Base-by-base conservation (phyloP, 2,329 filamentous ascomycete species). In the Fusarium zealandicum region DNA sequence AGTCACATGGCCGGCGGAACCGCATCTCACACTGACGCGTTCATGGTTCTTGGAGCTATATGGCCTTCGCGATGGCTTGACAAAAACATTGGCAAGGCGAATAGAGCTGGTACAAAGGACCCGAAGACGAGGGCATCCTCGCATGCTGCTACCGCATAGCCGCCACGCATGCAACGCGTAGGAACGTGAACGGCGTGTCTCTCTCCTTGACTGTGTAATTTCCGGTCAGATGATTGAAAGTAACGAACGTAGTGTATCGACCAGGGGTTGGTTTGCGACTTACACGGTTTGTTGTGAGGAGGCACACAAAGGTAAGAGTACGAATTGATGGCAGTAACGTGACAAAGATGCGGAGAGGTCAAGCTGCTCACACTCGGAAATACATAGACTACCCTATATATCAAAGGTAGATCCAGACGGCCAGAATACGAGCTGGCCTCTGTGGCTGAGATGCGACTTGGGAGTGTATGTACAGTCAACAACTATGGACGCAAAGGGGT, bases 1-100 rank as follows among this genome's bases (percentile, higher is more conserved):
- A 11, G 72, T 75, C 33, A 84, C 76, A 59, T 70, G 65, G 17
- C 82, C 82, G 3, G 79, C 76, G 2, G 79, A 83, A 45, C 78
- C 80, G 50, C 76, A 81, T 31, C 69, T 72, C 9, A 85, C 75
- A 3, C 70, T 66, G 44, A 84, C 69, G 42, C 78, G 75, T 48
- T 81, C 73, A 53, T 67, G 60, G 17, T 27, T 63, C n/a, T 51
- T 52, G 12, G 54, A 66, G 47, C 64, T 69, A 45, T 64, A 67
- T 20, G 46, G 38, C 18, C 66, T 59, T 37, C 37, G 45, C 13
- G 25, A 31, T 31, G 14, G 11, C 43, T 17, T 17, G n/a, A 17
- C 9, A 35, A 17, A 14, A 31, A 12, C 11, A 18, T 40, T 31
- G 40, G 44, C 22, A 11, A 54, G 30, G 43, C 36, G 54, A 43